Percentiles rank a stretch among this genome's conserved stretches.
Evolutionary conservation across 2,329 filamentous ascomycete species (phyloP).

Genomic region (Verticillium tricorpus): DNA sequence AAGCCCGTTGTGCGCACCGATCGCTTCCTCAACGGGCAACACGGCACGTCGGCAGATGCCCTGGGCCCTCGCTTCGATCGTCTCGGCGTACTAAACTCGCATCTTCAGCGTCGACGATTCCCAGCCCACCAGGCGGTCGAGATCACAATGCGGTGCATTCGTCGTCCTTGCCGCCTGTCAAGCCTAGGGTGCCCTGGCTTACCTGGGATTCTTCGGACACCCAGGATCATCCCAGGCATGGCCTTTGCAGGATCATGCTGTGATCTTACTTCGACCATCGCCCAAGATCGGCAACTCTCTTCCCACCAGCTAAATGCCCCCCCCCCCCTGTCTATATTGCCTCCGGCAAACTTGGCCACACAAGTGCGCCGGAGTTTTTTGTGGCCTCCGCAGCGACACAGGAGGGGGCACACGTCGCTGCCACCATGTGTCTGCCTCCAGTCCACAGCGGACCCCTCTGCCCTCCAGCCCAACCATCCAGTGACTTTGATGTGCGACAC

Average conservation of each 20-base stretch:
- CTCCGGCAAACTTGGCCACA: neutral
- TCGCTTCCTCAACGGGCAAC: neutral
- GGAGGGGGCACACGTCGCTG: neutral
- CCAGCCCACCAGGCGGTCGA: neutral
- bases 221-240: neutral
- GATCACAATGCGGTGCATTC: neutral
- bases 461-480: neutral
- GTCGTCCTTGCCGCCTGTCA: neutral
- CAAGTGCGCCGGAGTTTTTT: neutral
- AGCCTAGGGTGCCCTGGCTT: neutral
- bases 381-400: neutral
- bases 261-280: neutral
- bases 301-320: neutral
- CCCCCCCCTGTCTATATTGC: neutral
- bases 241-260: neutral
- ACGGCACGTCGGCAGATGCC: neutral
- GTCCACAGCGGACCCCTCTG: no score
- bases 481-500: neutral
- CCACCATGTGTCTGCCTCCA: neutral
- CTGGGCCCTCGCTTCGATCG: neutral
- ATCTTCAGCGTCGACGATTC: neutral
- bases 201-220: neutral
- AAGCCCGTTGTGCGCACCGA: neutral
- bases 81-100: neutral
- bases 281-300: neutral